phyloP scores from a whole-genome alignment of 371 early-diverging fungal species.

The Mucor saturninus region DNA sequence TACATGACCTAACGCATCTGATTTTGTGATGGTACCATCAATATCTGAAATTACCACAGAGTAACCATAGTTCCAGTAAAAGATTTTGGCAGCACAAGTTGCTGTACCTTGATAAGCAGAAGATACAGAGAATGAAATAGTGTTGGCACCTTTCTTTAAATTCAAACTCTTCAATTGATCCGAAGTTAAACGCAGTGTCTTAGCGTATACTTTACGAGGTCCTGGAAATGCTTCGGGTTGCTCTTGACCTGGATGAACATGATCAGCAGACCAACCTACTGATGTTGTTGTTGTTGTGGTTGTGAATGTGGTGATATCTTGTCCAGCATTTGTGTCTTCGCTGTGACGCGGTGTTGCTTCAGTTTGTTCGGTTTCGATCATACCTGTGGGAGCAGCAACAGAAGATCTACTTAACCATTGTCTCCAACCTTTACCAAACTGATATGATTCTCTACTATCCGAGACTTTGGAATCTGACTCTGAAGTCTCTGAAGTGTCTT shows the following conservation, averaged over 20 bases:
- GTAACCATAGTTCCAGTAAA: conserved; percentile 86
- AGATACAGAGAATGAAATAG: conserved; percentile 87
- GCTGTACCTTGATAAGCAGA: conserved; percentile 80
- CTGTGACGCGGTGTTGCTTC: background rate
- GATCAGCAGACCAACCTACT: conserved; percentile 47
- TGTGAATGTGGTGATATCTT: conserved; percentile 43
- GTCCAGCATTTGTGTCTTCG: conserved; percentile 5
- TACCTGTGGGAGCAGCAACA: conserved; percentile 25
- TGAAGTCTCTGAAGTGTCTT: background rate
- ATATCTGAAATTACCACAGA: conserved; percentile 98
- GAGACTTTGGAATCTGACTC: conserved; percentile 19
- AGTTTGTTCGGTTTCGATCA: background rate
- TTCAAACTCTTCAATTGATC: conserved; percentile 87
- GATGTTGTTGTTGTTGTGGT: conserved; percentile 51
- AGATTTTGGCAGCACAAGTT: conserved; percentile 83
- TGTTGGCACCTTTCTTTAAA: conserved; percentile 89
- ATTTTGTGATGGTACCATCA: conserved; percentile 99
- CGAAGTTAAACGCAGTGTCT: conserved; percentile 89
- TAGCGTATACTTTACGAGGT: conserved; percentile 71
- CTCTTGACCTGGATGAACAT: conserved; percentile 24
- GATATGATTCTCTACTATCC: conserved; percentile 41
- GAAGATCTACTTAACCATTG: conserved; percentile 59
- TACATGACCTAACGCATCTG: conserved; percentile 97
- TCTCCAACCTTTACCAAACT: conserved; percentile 52
- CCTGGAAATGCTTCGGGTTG: background rate